Evolutionary conservation across 495 filamentous ascomycete genomes (phyloP), one percentile per base, ranked within the genome.

Genomic region (Tuber brumale): DNA sequence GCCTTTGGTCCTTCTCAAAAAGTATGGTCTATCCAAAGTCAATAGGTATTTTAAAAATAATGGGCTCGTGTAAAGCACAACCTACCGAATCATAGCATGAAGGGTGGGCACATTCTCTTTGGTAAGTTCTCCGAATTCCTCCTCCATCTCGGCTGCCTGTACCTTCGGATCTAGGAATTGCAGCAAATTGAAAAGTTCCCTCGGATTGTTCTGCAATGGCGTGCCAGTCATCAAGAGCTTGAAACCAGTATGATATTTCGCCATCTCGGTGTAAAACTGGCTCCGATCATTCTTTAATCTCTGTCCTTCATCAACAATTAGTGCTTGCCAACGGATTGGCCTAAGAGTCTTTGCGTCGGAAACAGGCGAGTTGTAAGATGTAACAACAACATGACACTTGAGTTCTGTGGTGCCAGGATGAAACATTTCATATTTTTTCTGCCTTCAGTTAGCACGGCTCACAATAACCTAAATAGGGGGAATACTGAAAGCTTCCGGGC

Each of bases 261-360:
- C 88, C 19, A 99, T 87, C 6, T 91, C 88, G 70, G 86, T 86
- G 83, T 97, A 97, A 6, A 97, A 89, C 16, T 89, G 85, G 66
- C 91, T 94, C 80, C 91, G 90, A 79, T 97, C 94, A 77, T 95
- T 98, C 84, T 99, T 99, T 70, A 99, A 86, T 7, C 96, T 90
- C 81, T 99, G 96, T 19, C 95, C 96, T 85, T 99, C 96, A 80
- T 99, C 96, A 18, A 98, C 93, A 57, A 99, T 88, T 44, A 99
- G 85, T 8, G 92, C 95, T 71, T 90, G 90, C 96, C 96, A 99
- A 35, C 89, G 89, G 31, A 95, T 88, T 31, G 81, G 85, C 12
- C 85, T 85, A 75, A 98, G 92, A 31, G 91, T 87, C 31, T 87
- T 86, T 66, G 89, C 89, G 72, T 89, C 89, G 69, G 93, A 91